Evolutionary conservation across 768 basidiomycete species (phyloP), one percentile per base, ranked within the genome.

Genomic region (Phylloporus sp.): DNA sequence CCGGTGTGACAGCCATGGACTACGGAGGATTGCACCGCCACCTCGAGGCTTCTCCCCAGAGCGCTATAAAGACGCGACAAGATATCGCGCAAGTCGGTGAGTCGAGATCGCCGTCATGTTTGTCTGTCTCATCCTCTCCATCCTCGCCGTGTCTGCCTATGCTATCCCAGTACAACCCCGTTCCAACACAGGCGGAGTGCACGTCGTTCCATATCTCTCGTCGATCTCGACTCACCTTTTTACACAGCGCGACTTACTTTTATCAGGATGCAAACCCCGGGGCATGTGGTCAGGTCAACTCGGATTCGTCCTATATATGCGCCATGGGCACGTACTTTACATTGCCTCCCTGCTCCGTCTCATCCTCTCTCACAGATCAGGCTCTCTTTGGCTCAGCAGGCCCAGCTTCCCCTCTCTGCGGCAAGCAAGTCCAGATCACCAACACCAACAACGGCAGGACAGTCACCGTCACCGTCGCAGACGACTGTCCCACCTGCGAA

Each of bases 401-500:
- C 41, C 65, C 53, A 37, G 48, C 46, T 11, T 87, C 86, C 9
- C 21, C 62, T 9, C 71, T 80, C 54, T 96, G 94, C 59, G 87
- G 87, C 47, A 68, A 72, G 59, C 58, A 68, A 38, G 77, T 95
- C 56, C 54, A 61, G 53, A 78, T 96, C 60, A 81, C 70, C 48
- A 86, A 88, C 71, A 55, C 68, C 21, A 81, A 79, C 67, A 67
- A 42, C 11, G 71, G 75, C 39, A 20, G 71, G 65, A 61, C 65
- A n/a, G 75, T 86, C 48, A 71, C 65, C 4, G 90, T 82, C 36
- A 76, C 71, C 21, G 72, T 96, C 53, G 87, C 78, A 11, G 90
- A 92, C 55, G 82, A 75, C 29, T 96, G 91, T 74, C 90, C 90
- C 21, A 84, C 83, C 17, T 95, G 90, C 70, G 41, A 59, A 0